Conservation (phyloP, 345 rosid genomes). For the Psidium friedrichsthalianum region DNA sequence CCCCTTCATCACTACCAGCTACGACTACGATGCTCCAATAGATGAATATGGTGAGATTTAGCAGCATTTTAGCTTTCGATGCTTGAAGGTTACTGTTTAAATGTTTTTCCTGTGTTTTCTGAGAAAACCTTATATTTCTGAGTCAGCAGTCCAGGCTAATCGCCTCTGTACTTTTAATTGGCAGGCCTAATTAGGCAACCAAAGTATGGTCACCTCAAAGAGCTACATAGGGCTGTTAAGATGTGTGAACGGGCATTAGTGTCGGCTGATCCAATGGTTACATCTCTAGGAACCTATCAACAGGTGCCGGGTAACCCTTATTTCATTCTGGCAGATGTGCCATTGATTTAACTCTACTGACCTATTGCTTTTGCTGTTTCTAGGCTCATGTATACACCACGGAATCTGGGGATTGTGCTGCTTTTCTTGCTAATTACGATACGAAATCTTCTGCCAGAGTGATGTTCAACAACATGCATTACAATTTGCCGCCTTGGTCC, state of each 20-base stretch:
- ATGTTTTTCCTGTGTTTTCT: not conserved
- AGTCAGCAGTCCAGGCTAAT: constrained; percentile 2
- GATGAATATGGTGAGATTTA: constrained; percentile 83
- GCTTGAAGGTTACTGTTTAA: not conserved
- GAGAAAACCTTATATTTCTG: not conserved
- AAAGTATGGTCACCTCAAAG: constrained; percentile 93
- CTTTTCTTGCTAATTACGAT: constrained; percentile 93
- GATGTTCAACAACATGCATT: constrained; percentile 90
- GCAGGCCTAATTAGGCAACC: constrained; percentile 93
- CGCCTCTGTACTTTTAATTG: not conserved
- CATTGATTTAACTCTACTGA: not conserved
- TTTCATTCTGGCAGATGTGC: not conserved
- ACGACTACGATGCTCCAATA: constrained; percentile 92
- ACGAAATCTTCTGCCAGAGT: constrained; percentile 73
- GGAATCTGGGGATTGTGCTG: constrained; percentile 81
- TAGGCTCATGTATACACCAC: constrained; percentile 81
- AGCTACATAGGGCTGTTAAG: constrained; percentile 88
- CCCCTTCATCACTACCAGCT: constrained; percentile 94
- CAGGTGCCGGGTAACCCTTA: constrained; percentile 30
- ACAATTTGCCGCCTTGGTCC: constrained; percentile 98
- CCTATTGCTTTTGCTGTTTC: not conserved
- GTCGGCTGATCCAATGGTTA: constrained; percentile 70
- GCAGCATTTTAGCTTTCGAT: not conserved
- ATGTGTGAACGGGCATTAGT: constrained; percentile 86
- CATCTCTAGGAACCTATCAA: constrained; percentile 75